These are phyloP conservation scores for Gaeumannomyces tritici DNA, from an alignment of 2,329 filamentous ascomycete species.

Conservation along the genomic window DNA sequence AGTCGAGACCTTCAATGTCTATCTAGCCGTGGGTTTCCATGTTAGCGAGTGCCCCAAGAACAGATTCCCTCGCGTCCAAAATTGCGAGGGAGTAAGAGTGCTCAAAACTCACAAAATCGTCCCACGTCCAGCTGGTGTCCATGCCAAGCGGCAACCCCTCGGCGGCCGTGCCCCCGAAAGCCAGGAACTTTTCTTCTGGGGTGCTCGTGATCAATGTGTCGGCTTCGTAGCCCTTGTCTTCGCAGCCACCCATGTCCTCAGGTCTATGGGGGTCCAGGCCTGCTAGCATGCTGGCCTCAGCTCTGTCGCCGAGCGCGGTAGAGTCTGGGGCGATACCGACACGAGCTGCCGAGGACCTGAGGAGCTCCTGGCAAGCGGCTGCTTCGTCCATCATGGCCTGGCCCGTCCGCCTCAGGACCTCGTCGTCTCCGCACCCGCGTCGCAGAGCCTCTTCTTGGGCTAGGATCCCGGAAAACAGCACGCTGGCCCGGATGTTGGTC, in stretches of 20 bases:
- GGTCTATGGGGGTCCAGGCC: neutral
- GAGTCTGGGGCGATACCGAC: neutral
- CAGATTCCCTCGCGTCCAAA: neutral
- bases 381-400: neutral
- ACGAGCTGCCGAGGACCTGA: neutral
- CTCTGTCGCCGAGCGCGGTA: neutral
- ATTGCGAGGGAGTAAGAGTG: neutral
- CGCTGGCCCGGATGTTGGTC: constrained; percentile 12
- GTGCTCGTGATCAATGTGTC: neutral
- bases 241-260: neutral
- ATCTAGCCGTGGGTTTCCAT: neutral
- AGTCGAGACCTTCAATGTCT: neutral
- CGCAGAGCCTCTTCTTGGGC: constrained; percentile 11
- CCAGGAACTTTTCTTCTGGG: neutral
- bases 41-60: neutral
- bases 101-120: neutral
- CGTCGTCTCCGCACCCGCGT: neutral
- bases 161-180: neutral
- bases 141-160: neutral
- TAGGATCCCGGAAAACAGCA: constrained; percentile 8
- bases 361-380: neutral
- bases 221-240: neutral
- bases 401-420: neutral
- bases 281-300: neutral
- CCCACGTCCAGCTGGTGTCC: neutral